phyloP scores from a whole-genome alignment of 2,329 filamentous ascomycete species.

The Aspergillus latus region DNA sequence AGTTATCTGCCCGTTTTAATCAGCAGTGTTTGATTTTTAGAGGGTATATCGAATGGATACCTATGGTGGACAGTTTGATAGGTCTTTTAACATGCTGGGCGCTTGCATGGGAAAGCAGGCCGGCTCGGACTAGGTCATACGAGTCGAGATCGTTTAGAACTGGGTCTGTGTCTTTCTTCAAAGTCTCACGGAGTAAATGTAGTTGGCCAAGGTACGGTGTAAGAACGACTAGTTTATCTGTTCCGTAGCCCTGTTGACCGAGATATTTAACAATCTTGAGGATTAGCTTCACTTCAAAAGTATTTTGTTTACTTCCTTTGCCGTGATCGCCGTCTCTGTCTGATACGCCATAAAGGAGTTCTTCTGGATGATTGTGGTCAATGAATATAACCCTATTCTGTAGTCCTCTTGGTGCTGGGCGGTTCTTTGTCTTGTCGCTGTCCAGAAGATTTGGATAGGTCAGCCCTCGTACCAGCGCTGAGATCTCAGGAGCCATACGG shows the following conservation, averaged over 20 bases:
- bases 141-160: conserved; percentile 69
- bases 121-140: conserved; percentile 61
- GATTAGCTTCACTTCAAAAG: conserved; percentile 66
- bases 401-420: conserved; percentile 57
- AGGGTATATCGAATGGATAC: conserved; percentile 43
- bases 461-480: conserved; percentile 55
- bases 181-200: conserved; percentile 53
- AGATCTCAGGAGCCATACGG: conserved; percentile 69
- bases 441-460: conserved; percentile 65
- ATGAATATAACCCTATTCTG: conserved; percentile 63
- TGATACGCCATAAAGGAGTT: conserved; percentile 40
- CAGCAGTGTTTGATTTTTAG: neutral
- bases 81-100: conserved; percentile 53
- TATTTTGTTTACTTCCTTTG: conserved; percentile 61
- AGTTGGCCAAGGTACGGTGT: conserved; percentile 74
- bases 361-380: conserved; percentile 61
- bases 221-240: conserved; percentile 64
- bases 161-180: conserved; percentile 61
- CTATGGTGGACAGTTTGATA: conserved; percentile 67
- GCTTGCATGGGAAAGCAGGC: conserved; percentile 57
- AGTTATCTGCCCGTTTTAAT: conserved; percentile 69
- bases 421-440: conserved; percentile 48
- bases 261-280: conserved; percentile 66
- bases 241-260: conserved; percentile 68
- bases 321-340: conserved; percentile 54